phyloP scores from a whole-genome alignment of 345 rosid species.

The Gossypium thurberi region DNA sequence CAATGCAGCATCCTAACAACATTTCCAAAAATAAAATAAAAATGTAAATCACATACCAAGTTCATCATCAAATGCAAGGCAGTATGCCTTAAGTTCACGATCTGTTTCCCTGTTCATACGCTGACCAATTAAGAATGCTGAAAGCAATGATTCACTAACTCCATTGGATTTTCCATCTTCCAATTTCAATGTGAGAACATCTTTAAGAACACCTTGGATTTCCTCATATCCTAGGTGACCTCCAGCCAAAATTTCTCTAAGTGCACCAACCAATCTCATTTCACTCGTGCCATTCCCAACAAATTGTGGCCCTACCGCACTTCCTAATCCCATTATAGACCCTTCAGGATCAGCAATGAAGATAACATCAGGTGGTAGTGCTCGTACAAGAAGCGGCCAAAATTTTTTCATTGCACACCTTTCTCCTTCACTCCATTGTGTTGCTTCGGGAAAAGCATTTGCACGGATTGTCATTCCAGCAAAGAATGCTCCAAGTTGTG shows the following conservation, averaged over 20 bases:
- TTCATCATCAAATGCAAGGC: constrained; percentile 95
- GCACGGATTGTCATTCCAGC: constrained; percentile 93
- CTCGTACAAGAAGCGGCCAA: constrained; percentile 74
- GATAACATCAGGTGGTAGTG: constrained; percentile 70
- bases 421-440: constrained; percentile 97
- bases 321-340: constrained; percentile 67
- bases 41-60: constrained; percentile 44
- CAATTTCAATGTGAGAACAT: constrained; percentile 62
- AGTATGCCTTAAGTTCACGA: constrained; percentile 88
- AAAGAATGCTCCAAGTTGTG: constrained; percentile 95
- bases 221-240: constrained; percentile 91
- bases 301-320: constrained; percentile 67
- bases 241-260: constrained; percentile 91
- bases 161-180: constrained; percentile 41
- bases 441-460: constrained; percentile 79
- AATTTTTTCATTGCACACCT: constrained; percentile 58
- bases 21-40: constrained; percentile 5
- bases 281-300: constrained; percentile 62
- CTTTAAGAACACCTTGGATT: constrained; percentile 83
- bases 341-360: constrained; percentile 97
- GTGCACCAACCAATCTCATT: constrained; percentile 93
- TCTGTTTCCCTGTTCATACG: constrained; percentile 96
- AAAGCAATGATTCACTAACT: constrained; percentile 79
- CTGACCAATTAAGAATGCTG: constrained; percentile 94
- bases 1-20: not conserved